phyloP scores from a whole-genome alignment of 2,329 filamentous ascomycete genomes.

The Mycogone perniciosa region DNA sequence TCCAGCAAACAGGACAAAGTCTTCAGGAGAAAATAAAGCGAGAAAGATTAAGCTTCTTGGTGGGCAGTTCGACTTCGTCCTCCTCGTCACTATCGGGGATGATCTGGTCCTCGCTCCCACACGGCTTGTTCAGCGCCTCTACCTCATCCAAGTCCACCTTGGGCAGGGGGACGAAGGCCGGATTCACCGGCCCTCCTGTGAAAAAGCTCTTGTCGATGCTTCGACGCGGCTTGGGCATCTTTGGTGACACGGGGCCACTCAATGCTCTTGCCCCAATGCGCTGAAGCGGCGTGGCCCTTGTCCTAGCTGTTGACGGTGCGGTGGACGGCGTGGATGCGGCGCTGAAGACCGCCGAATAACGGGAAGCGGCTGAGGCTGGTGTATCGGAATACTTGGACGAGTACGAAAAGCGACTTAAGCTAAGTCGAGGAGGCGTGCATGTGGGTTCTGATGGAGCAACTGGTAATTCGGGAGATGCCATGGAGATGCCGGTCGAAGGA shows the following conservation, averaged over 20 bases:
- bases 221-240: slow-evolving; percentile 22
- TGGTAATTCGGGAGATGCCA: slow-evolving; percentile 25
- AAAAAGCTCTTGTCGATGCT: slow-evolving; percentile 22
- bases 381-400: slow-evolving; percentile 25
- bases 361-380: slow-evolving; percentile 30
- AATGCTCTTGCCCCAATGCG: slow-evolving; percentile 44
- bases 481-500: slow-evolving; percentile 19
- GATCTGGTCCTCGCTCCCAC: slow-evolving; percentile 53
- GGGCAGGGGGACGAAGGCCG: slow-evolving; percentile 49
- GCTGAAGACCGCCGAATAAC: slow-evolving; percentile 32
- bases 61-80: slow-evolving; percentile 28
- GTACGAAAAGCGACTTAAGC: slow-evolving; percentile 31
- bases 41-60: slow-evolving; percentile 40
- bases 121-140: slow-evolving; percentile 40
- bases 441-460: slow-evolving; percentile 17
- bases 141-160: slow-evolving; percentile 49
- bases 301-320: slow-evolving; percentile 35
- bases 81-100: slow-evolving; percentile 47
- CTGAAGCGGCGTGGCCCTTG: slow-evolving; percentile 47
- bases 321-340: slow-evolving; percentile 34
- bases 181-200: slow-evolving; percentile 40
- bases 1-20: neutral
- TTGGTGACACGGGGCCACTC: slow-evolving; percentile 22
- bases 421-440: slow-evolving; percentile 25
- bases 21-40: slow-evolving; percentile 37